Percentiles rank a stretch among this genome's conserved stretches.
Evolutionary conservation across 805 yeast genomes (phyloP).

Genomic region (Nakazawaea laoshanensis): DNA sequence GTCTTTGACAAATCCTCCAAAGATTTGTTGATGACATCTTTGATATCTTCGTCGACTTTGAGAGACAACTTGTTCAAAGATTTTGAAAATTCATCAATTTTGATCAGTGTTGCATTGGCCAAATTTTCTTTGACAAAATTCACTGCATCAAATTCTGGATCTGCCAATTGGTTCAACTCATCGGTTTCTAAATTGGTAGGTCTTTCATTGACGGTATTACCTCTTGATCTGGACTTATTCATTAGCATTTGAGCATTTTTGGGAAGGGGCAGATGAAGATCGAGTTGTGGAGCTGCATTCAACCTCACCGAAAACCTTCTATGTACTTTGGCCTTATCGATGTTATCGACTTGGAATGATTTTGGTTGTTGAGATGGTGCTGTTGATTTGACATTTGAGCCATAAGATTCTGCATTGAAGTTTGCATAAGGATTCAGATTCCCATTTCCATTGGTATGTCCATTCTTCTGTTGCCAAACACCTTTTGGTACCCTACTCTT

Average conservation of each 20-base stretch:
- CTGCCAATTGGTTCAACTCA: slow-evolving; percentile 25
- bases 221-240: background rate
- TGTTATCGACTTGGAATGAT: slow-evolving; percentile 2
- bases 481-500: slow-evolving; percentile 13
- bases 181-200: too few species aligned
- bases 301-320: slow-evolving; percentile 35
- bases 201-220: too few species aligned
- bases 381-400: background rate
- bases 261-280: slow-evolving; percentile 21
- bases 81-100: slow-evolving; percentile 62
- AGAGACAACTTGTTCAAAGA: slow-evolving; percentile 39
- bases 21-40: slow-evolving; percentile 50
- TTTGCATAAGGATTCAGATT: background rate
- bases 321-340: slow-evolving; percentile 21
- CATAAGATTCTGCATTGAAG: too few species aligned
- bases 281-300: slow-evolving; percentile 12
- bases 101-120: slow-evolving; percentile 59
- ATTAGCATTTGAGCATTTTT: slow-evolving; percentile 12
- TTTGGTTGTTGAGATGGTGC: background rate
- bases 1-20: slow-evolving; percentile 53
- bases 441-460: background rate
- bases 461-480: slow-evolving; percentile 7
- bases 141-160: slow-evolving; percentile 37
- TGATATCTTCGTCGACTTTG: slow-evolving; percentile 48
- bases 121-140: slow-evolving; percentile 40